A percentile compares a stretch with the other conserved stretches of the same genome.
Evolutionary conservation across 1,284 basidiomycete genomes (phyloP).

Genomic region (Irpex sp.): DNA sequence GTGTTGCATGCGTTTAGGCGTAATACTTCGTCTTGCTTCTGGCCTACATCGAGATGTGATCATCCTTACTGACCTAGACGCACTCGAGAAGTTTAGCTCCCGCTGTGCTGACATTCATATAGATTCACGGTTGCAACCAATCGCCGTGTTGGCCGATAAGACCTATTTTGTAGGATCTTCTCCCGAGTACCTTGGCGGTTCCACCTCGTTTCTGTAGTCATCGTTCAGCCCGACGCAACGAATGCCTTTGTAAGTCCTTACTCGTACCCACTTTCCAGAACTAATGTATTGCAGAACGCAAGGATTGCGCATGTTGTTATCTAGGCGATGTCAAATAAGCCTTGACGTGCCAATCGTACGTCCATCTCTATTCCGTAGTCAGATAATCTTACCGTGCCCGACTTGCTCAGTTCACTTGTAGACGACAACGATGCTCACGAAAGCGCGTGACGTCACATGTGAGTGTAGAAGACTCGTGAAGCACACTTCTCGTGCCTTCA

Average conservation of each 20-base stretch:
- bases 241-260: constrained; percentile 2
- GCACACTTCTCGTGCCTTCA: background rate
- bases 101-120: background rate
- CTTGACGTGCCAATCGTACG: background rate
- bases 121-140: background rate
- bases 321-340: background rate
- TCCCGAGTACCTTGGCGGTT: background rate
- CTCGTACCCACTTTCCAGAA: background rate
- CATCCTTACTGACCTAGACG: background rate
- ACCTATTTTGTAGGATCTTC: constrained; percentile 3
- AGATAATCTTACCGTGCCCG: background rate
- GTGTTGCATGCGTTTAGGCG: background rate
- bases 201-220: constrained; percentile 2
- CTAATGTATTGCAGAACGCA: background rate
- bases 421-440: background rate
- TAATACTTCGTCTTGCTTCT: background rate
- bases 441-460: background rate
- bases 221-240: background rate
- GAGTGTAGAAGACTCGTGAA: background rate
- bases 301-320: background rate
- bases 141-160: constrained; percentile 5
- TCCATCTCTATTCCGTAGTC: background rate
- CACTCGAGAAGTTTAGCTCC: background rate
- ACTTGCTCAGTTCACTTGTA: background rate
- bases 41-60: background rate